Evolutionary conservation across 2,329 filamentous ascomycete species (phyloP).

Genomic region (Tolypocladium amazonense): DNA sequence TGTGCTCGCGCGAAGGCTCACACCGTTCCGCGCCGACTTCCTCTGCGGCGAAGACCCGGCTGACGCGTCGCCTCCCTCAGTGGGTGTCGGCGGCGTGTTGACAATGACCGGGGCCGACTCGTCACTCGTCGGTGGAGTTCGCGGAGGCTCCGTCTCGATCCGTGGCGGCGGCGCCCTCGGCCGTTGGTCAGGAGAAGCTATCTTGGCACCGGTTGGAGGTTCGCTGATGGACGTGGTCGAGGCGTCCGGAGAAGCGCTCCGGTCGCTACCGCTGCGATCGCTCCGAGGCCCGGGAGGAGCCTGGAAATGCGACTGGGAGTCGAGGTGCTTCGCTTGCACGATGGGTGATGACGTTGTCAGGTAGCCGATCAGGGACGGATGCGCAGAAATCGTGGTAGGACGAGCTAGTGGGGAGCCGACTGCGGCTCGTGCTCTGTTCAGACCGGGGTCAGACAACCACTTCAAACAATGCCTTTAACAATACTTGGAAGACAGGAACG

Average conservation of each 20-base stretch:
- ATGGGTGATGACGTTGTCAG: slow-evolving; percentile 59
- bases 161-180: slow-evolving; percentile 16
- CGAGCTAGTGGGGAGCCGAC: slow-evolving; percentile 15
- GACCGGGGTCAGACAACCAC: background rate
- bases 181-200: slow-evolving; percentile 15
- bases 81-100: slow-evolving; percentile 57
- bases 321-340: slow-evolving; percentile 45
- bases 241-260: background rate
- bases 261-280: slow-evolving; percentile 59
- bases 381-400: slow-evolving; percentile 30
- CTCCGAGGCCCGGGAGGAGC: slow-evolving; percentile 44
- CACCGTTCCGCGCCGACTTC: slow-evolving; percentile 16
- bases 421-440: slow-evolving; percentile 3
- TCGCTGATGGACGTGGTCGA: slow-evolving; percentile 11
- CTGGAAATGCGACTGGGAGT: slow-evolving; percentile 16
- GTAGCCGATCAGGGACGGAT: slow-evolving; percentile 57
- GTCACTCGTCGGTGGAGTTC: slow-evolving; percentile 37
- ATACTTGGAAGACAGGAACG: background rate
- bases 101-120: slow-evolving; percentile 44
- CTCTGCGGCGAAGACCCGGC: slow-evolving; percentile 15
- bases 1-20: slow-evolving; percentile 17
- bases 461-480: background rate
- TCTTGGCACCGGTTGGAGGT: slow-evolving; percentile 18
- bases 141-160: slow-evolving; percentile 25
- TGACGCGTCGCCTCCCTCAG: slow-evolving; percentile 24